These are phyloP conservation scores for Rhizopogon vulgaris DNA, from an alignment of 768 basidiomycete genomes.

Conservation along the genomic window DNA sequence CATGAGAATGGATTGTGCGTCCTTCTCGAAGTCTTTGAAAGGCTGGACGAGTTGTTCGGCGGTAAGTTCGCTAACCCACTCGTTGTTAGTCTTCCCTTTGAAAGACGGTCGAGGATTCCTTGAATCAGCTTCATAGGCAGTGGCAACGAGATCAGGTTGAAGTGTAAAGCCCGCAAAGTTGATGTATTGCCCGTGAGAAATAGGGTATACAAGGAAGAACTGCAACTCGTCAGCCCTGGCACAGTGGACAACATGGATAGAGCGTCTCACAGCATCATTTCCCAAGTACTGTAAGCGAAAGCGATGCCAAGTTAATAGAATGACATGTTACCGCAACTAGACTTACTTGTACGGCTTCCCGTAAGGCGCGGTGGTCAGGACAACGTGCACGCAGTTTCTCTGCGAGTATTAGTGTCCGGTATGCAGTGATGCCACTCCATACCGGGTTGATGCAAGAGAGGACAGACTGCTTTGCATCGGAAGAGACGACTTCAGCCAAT, in stretches of 20 bases:
- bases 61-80: conserved; percentile 46
- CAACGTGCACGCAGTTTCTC: conserved; percentile 36
- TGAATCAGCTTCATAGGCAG: conserved; percentile 26
- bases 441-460: conserved; percentile 42
- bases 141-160: conserved; percentile 45
- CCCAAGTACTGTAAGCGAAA: conserved; percentile 48
- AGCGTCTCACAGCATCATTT: conserved; percentile 34
- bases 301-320: background rate
- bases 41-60: conserved; percentile 37
- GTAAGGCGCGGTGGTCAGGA: conserved; percentile 44
- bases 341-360: conserved; percentile 43
- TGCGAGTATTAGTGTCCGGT: conserved; percentile 52
- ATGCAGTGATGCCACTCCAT: conserved; percentile 56
- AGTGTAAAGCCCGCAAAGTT: conserved; percentile 58
- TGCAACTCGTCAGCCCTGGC: conserved; percentile 17
- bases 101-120: conserved; percentile 10
- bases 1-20: conserved; percentile 49
- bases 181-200: conserved; percentile 49
- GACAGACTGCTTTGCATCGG: conserved; percentile 36
- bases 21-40: conserved; percentile 54
- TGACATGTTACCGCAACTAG: background rate
- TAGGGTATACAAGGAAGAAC: conserved; percentile 60
- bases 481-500: conserved; percentile 23
- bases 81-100: conserved; percentile 25
- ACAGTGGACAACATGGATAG: background rate